phyloP scores from a whole-genome alignment of 108 stramenopile species.

The Mayamaea pseudoterrestris region DNA sequence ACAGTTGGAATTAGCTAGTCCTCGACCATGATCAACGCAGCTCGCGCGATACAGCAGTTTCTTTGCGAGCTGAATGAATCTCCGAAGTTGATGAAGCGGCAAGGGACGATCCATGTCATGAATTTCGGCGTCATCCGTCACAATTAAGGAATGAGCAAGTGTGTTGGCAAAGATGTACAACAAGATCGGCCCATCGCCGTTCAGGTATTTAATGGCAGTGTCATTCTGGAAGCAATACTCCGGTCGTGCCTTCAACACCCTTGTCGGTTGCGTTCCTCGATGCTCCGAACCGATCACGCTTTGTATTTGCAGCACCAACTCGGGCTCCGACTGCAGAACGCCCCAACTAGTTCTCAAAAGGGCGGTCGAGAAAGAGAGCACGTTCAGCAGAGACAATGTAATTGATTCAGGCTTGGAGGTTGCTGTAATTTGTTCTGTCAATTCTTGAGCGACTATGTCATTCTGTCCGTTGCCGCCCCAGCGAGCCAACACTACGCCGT shows the following conservation, averaged over 20 bases:
- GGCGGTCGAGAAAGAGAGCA: constrained; percentile 62
- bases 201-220: constrained; percentile 5
- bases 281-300: too few species aligned
- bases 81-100: constrained; percentile 65
- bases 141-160: constrained; percentile 64
- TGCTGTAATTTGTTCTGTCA: constrained; percentile 9
- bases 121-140: constrained; percentile 83
- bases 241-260: not conserved
- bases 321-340: constrained; percentile 44
- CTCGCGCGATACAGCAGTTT: constrained; percentile 64
- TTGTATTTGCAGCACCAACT: constrained; percentile 31
- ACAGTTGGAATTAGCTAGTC: not conserved
- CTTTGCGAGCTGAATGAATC: constrained; percentile 66
- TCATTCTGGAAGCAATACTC: constrained; percentile 4
- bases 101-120: constrained; percentile 73
- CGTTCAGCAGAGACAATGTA: constrained; percentile 49
- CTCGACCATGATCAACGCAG: constrained; percentile 34
- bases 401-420: constrained; percentile 37
- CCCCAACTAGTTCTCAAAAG: constrained; percentile 48
- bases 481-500: constrained; percentile 64
- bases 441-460: constrained; percentile 27
- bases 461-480: constrained; percentile 75
- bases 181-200: constrained; percentile 31
- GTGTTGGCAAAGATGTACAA: constrained; percentile 52
- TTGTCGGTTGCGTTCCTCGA: too few species aligned